Percentiles rank a stretch among this genome's conserved stretches.
Conservation (phyloP, 75 land plant genomes). For the Gnetum montanum region DNA sequence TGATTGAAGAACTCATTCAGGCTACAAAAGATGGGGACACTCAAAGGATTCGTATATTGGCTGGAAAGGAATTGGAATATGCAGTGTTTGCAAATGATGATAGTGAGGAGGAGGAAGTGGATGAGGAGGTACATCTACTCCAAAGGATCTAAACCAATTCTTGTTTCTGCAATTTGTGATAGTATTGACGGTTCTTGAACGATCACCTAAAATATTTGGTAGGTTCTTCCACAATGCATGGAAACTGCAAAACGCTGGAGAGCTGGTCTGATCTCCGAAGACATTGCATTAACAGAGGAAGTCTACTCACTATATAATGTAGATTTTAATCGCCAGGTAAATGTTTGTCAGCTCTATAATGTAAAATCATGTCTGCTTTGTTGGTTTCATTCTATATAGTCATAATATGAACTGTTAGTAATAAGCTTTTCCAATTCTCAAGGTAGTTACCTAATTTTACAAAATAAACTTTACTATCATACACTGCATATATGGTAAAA, state of each 20-base stretch:
- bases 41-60: constrained; percentile 16
- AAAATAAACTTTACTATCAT: no score
- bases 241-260: constrained; percentile 39
- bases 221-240: constrained; percentile 14
- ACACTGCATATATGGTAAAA: no score
- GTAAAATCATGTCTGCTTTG: background rate
- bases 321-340: constrained; percentile 74
- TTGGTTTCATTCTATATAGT: no score
- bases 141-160: background rate
- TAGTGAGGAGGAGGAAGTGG: constrained; percentile 16
- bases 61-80: constrained; percentile 3
- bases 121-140: background rate
- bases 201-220: background rate
- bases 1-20: constrained; percentile 70
- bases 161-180: background rate
- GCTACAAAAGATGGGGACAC: constrained; percentile 72
- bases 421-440: no score
- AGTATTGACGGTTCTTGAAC: background rate
- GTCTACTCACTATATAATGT: constrained; percentile 45
- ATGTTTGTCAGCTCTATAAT: background rate
- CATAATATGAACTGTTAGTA: no score
- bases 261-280: constrained; percentile 41
- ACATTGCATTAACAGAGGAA: constrained; percentile 43
- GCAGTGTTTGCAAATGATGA: constrained; percentile 21
- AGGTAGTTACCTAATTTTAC: no score